Percentiles rank a stretch among this genome's conserved stretches.
Conservation (phyloP, 106 monocot species). For the Allium sativum region DNA sequence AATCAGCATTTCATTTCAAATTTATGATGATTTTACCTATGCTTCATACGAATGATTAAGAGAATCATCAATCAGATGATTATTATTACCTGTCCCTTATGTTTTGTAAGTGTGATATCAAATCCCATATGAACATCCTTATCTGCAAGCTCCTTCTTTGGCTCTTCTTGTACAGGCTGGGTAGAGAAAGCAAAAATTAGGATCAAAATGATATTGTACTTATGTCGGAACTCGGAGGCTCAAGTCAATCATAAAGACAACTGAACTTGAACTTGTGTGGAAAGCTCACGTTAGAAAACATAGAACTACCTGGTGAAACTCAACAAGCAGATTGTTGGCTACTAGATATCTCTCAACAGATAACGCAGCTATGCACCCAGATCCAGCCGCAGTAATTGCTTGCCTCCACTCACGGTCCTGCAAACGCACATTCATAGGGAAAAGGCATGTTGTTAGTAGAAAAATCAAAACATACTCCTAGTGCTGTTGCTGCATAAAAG, state of each 20-base stretch:
- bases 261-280: too few relatives aligned
- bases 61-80: not conserved
- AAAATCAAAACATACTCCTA: too few relatives aligned
- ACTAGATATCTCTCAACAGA: conserved; percentile 96
- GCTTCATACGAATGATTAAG: too few relatives aligned
- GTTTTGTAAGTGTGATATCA: conserved; percentile 80
- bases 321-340: conserved; percentile 78
- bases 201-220: too few relatives aligned
- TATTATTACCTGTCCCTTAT: conserved; percentile 76
- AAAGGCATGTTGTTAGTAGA: too few relatives aligned
- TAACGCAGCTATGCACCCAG: conserved; percentile 94
- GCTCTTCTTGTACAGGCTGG: conserved; percentile 70
- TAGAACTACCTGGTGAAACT: conserved; percentile 82
- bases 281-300: too few relatives aligned
- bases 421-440: not conserved
- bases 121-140: conserved; percentile 80
- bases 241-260: too few relatives aligned
- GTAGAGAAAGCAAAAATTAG: not conserved
- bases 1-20: not conserved
- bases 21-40: not conserved
- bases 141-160: conserved; percentile 71
- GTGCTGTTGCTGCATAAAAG: too few relatives aligned
- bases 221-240: too few relatives aligned
- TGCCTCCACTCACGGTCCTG: conserved; percentile 99
- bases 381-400: conserved; percentile 96